phyloP scores from a whole-genome alignment of 139 green algal species.

The Pycnococcus provasolii region DNA sequence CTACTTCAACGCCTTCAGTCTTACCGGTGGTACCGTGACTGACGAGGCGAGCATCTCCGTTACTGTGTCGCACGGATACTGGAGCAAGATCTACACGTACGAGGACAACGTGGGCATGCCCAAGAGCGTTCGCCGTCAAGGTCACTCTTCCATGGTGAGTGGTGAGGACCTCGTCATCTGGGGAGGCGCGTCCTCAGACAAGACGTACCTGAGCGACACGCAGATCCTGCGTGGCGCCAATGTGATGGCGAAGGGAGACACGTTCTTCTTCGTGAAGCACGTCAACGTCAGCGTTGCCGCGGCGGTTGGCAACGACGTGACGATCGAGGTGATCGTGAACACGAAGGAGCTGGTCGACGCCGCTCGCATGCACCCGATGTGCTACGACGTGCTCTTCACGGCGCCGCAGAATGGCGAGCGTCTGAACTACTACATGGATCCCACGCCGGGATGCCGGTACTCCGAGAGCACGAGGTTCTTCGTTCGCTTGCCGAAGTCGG shows the following conservation, averaged over 20 bases:
- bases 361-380: slow-evolving; percentile 7
- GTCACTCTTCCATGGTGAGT: slow-evolving; percentile 10
- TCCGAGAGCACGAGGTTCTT: slow-evolving; percentile 8
- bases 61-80: neutral
- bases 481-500: neutral
- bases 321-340: slow-evolving; percentile 13
- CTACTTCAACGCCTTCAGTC: too few relatives aligned
- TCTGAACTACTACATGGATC: neutral
- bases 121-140: neutral
- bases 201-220: slow-evolving; percentile 16
- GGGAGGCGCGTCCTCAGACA: slow-evolving; percentile 19
- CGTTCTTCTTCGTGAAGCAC: too few relatives aligned
- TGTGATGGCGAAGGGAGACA: too few relatives aligned
- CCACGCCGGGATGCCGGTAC: slow-evolving; percentile 8
- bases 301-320: too few relatives aligned
- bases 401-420: neutral
- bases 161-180: slow-evolving; percentile 16
- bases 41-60: neutral
- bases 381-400: slow-evolving; percentile 16
- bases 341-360: slow-evolving; percentile 16
- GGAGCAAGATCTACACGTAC: too few relatives aligned
- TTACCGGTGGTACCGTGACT: neutral
- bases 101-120: neutral
- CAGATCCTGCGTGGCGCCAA: too few relatives aligned
- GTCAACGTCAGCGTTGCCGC: too few relatives aligned